Conservation (phyloP, 768 basidiomycete genomes). For the Calocybe gangraenosa region DNA sequence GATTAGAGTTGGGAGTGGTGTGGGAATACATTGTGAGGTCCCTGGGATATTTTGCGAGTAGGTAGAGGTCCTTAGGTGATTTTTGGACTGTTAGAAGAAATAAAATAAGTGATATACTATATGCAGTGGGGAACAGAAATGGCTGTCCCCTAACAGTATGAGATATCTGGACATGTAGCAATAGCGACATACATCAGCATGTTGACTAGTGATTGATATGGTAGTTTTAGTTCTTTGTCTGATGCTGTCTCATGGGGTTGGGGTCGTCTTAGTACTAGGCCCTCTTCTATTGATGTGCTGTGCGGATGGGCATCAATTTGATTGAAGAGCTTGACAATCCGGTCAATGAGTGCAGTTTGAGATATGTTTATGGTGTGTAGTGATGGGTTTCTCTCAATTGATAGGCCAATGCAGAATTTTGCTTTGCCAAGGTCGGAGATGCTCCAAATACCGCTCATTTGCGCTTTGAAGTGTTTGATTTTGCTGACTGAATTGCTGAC, state of each 20-base stretch:
- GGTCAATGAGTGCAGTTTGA: slow-evolving; percentile 4
- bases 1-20: too few species aligned
- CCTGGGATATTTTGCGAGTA: too few species aligned
- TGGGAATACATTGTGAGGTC: too few species aligned
- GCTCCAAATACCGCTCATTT: not conserved
- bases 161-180: too few species aligned
- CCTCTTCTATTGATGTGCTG: not conserved
- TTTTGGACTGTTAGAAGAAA: too few species aligned
- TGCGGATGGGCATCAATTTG: not conserved
- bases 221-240: not conserved
- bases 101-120: too few species aligned
- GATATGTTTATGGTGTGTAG: not conserved
- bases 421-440: not conserved
- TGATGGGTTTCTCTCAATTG: not conserved
- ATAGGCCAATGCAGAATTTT: not conserved
- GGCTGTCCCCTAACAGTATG: too few species aligned
- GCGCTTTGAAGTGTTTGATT: not conserved
- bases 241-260: not conserved
- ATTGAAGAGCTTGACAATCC: not conserved
- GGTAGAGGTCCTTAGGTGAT: too few species aligned
- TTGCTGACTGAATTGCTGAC: too few species aligned
- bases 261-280: not conserved
- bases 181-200: not conserved
- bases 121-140: too few species aligned
- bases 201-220: slow-evolving; percentile 1